Base-by-base conservation (phyloP, 2,329 filamentous ascomycete species). In the Pseudocercospora cruenta region DNA sequence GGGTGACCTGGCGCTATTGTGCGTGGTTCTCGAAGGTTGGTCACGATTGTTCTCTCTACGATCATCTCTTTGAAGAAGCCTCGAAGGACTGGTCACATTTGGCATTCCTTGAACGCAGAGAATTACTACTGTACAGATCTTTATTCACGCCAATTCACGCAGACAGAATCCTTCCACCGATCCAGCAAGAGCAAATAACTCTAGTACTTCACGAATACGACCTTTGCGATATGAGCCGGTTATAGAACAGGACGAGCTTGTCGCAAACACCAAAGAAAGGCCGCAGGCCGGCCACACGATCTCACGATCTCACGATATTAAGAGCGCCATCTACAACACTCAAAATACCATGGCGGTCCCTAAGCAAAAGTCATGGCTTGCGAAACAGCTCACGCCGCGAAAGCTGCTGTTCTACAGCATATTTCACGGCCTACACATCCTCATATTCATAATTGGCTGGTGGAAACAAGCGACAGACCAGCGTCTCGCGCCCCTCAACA, bases 401-500 rank as follows among this genome's bases (percentile, higher is more conserved):
- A 79, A 80, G 65, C 62, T 79, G 49, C 63, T 69, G 26, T 80
- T 80, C 73, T 78, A 79, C 69, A 67, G 69, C 19, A 58, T 76
- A 33, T 80, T 80, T 64, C 78, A 79, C 60, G 77, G 77, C 59
- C 66, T 79, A 10, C 78, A 80, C 60, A 68, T 80, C 43, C 67
- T 67, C 61, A 63, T 80, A 58, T 80, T 80, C 75, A 72, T 77
- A 53, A 62, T 77, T 22, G 78, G 78, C 62, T 80, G 78, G 78
- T 78, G 75, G 51, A 90, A 95, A 74, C 95, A 99, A 83, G 84
- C 80, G 36, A 72, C 77, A 4, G 91, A 97, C 75, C 68, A 77
- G 9, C 87, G 87, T 64, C 84, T 99, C 28, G 90, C 90, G 4
- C 87, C 86, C 49, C 85, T 99, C 55, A 99, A 99, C 80, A 86